phyloP scores from a whole-genome alignment of 2,329 filamentous ascomycete species.

The Tolypocladium album region DNA sequence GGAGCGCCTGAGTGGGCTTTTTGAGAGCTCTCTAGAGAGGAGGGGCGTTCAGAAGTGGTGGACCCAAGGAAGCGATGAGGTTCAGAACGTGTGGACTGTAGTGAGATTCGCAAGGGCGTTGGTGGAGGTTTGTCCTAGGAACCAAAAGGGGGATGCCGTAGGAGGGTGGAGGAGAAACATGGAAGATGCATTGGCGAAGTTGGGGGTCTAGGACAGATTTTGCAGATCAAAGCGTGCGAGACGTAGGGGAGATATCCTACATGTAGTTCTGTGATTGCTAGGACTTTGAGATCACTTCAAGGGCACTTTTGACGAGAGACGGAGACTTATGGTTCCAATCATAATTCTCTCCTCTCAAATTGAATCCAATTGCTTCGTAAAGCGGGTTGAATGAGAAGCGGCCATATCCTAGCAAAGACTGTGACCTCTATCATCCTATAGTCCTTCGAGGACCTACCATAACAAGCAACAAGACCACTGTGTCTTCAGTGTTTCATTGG shows the following conservation, averaged over 20 bases:
- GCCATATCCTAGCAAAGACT: no score
- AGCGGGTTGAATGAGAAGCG: not conserved
- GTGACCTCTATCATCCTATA: no score
- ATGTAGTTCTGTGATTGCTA: not conserved
- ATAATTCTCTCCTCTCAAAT: no score
- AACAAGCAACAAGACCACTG: no score
- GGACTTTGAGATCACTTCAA: no score
- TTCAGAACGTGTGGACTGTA: constrained; percentile 16
- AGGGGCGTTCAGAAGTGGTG: constrained; percentile 8
- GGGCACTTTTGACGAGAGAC: no score
- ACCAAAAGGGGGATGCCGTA: constrained; percentile 10
- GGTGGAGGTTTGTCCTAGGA: constrained; percentile 16
- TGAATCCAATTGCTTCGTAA: no score
- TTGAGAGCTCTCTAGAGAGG: constrained; percentile 12
- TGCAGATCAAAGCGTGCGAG: no score
- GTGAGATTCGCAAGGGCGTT: constrained; percentile 16
- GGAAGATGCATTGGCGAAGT: constrained; percentile 3
- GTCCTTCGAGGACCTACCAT: no score
- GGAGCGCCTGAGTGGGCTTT: constrained; percentile 11
- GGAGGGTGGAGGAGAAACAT: constrained; percentile 8
- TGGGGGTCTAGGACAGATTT: constrained; percentile 1
- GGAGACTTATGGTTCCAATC: no score
- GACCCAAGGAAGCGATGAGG: constrained; percentile 4
- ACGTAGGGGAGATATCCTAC: not conserved
- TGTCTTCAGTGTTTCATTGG: no score